Conservation (phyloP, 2,329 filamentous ascomycete species). For the Dendrostoma leiphaemia region DNA sequence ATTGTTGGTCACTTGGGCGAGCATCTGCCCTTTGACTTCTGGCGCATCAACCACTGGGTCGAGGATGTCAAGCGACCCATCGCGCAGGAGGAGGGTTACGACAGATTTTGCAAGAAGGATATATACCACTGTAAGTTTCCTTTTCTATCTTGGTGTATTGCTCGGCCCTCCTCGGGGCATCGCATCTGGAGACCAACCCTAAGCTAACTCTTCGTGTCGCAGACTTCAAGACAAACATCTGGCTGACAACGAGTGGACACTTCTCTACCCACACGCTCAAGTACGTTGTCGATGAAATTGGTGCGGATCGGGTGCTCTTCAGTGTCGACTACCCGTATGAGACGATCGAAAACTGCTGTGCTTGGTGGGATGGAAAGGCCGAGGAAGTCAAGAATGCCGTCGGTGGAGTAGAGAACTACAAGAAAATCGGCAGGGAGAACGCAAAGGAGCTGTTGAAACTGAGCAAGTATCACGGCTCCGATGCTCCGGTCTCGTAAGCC, state of each 20-base stretch:
- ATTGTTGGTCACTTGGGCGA: slow-evolving; percentile 49
- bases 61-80: slow-evolving; percentile 36
- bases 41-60: slow-evolving; percentile 54
- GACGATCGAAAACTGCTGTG: slow-evolving; percentile 39
- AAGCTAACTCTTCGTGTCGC: too few relatives aligned
- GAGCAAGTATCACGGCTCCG: slow-evolving; percentile 22
- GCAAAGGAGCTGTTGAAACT: slow-evolving; percentile 41
- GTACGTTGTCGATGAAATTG: slow-evolving; percentile 46
- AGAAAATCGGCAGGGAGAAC: slow-evolving; percentile 42
- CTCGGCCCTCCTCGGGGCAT: too few relatives aligned
- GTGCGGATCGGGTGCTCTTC: slow-evolving; percentile 50
- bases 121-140: slow-evolving; percentile 44
- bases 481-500: slow-evolving; percentile 8
- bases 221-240: slow-evolving; percentile 55
- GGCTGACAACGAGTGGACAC: slow-evolving; percentile 56
- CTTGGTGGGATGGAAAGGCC: slow-evolving; percentile 37
- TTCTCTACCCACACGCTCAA: slow-evolving; percentile 53
- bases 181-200: too few relatives aligned
- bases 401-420: slow-evolving; percentile 27
- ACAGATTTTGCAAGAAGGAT: slow-evolving; percentile 45
- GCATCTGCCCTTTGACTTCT: slow-evolving; percentile 48
- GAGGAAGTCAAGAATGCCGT: slow-evolving; percentile 20
- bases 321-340: slow-evolving; percentile 54
- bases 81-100: slow-evolving; percentile 46
- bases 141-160: too few relatives aligned